These are phyloP conservation scores for Cyphellophora attinorum DNA, from an alignment of 2,329 filamentous ascomycete genomes.

Conservation along the genomic window DNA sequence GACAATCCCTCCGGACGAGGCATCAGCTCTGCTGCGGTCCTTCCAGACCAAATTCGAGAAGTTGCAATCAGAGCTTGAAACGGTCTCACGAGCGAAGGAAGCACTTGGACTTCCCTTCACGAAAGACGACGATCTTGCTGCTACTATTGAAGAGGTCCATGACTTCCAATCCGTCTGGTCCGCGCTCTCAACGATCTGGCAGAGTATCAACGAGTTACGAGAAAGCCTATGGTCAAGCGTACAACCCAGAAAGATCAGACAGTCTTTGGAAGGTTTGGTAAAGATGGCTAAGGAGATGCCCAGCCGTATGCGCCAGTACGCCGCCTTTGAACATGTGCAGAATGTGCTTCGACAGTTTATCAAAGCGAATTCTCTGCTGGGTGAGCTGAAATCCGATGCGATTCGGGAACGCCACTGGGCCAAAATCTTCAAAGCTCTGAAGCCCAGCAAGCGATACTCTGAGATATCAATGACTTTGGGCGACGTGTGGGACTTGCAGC, in stretches of 20 bases:
- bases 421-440: conserved; percentile 94
- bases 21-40: conserved; percentile 67
- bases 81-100: conserved; percentile 94
- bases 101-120: conserved; percentile 80
- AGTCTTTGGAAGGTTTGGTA: conserved; percentile 80
- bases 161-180: conserved; percentile 99
- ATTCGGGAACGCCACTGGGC: conserved; percentile 95
- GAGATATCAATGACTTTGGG: conserved; percentile 92
- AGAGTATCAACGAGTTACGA: conserved; percentile 83
- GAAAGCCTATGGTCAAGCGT: conserved; percentile 93
- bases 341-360: conserved; percentile 77
- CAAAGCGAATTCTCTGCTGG: conserved; percentile 80
- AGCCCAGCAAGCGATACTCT: conserved; percentile 86
- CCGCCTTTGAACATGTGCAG: conserved; percentile 98
- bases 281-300: conserved; percentile 99
- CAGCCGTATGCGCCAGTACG: conserved; percentile 96
- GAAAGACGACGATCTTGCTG: conserved; percentile 69
- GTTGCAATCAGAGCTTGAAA: conserved; percentile 78
- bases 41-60: conserved; percentile 81
- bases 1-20: conserved; percentile 80
- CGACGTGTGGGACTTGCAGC: conserved; percentile 95
- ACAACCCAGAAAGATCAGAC: conserved; percentile 83
- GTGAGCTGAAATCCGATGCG: conserved; percentile 90
- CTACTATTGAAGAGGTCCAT: conserved; percentile 87
- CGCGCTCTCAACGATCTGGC: conserved; percentile 90